Conservation (phyloP, 2,329 filamentous ascomycete genomes). For the Drechslerella dactyloides region DNA sequence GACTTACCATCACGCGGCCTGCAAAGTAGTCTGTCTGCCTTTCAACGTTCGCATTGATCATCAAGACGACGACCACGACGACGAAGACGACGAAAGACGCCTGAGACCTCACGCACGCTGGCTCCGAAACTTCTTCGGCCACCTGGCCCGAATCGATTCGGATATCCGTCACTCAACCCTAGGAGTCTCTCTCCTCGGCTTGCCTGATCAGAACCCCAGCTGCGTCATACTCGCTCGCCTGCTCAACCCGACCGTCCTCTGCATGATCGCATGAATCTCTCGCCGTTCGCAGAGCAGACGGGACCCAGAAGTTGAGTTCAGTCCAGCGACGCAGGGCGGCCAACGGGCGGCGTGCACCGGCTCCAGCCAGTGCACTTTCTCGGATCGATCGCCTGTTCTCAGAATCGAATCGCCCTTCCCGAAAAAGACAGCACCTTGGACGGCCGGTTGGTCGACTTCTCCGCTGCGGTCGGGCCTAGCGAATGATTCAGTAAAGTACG, state of each 20-base stretch:
- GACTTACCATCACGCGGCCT: not conserved
- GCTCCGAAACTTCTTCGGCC: constrained; percentile 5
- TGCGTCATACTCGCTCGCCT: constrained; percentile 39
- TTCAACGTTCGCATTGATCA: constrained; percentile 7
- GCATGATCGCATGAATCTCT: constrained; percentile 48
- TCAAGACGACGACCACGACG: constrained; percentile 5
- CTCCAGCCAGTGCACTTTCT: constrained; percentile 1
- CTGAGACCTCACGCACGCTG: not conserved
- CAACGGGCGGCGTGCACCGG: constrained; percentile 4
- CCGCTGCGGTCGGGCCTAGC: not conserved
- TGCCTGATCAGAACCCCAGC: constrained; percentile 6
- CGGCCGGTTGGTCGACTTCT: constrained; percentile 23
- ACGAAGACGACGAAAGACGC: no score
- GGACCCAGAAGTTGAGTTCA: constrained; percentile 14
- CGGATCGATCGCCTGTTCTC: constrained; percentile 33
- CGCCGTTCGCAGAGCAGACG: constrained; percentile 21
- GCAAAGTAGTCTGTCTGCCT: constrained; percentile 26
- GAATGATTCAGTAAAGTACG: not conserved
- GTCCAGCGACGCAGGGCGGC: constrained; percentile 16
- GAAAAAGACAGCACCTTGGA: constrained; percentile 18
- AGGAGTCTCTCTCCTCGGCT: not conserved
- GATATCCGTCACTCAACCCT: not conserved
- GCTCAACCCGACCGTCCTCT: constrained; percentile 10
- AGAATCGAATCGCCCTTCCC: constrained; percentile 3
- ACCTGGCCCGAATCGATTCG: not conserved